phyloP scores from a whole-genome alignment of 345 rosid species.

The Microcos paniculata region DNA sequence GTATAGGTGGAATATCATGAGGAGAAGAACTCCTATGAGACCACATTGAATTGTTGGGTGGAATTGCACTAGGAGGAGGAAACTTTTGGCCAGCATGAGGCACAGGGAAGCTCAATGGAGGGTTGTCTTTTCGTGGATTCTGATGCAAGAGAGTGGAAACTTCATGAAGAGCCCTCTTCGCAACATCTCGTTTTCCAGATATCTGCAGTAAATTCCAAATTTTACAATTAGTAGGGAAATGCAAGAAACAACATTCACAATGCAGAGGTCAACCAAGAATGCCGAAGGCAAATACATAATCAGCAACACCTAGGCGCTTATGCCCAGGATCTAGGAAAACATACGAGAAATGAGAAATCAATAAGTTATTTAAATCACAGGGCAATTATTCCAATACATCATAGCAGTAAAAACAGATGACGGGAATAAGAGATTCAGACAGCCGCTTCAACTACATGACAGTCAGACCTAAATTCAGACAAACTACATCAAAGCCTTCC shows the following conservation, averaged over 20 bases:
- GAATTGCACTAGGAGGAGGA: slow-evolving; percentile 30
- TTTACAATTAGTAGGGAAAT: slow-evolving; percentile 21
- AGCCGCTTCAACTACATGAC: neutral
- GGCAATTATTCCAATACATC: neutral
- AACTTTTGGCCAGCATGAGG: slow-evolving; percentile 33
- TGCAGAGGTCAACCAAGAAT: slow-evolving; percentile 12
- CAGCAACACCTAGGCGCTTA: neutral
- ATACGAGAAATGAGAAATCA: neutral
- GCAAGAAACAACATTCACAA: neutral
- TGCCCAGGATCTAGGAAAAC: neutral
- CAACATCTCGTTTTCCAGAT: slow-evolving; percentile 48
- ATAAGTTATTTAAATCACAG: neutral
- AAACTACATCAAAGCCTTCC: slow-evolving; percentile 1
- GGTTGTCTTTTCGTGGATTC: slow-evolving; percentile 52
- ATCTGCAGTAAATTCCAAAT: slow-evolving; percentile 48
- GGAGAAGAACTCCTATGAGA: slow-evolving; percentile 29
- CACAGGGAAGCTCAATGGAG: slow-evolving; percentile 31
- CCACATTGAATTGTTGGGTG: slow-evolving; percentile 38
- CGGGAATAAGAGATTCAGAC: neutral
- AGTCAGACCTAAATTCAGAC: neutral
- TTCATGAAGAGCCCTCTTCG: slow-evolving; percentile 54
- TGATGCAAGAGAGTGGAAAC: slow-evolving; percentile 53
- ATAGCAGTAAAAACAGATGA: neutral
- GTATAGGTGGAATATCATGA: slow-evolving; percentile 30
- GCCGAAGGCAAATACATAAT: neutral